Conservation (phyloP, 192 early-diverging fungal genomes). For the Chytriomyces sp. region DNA sequence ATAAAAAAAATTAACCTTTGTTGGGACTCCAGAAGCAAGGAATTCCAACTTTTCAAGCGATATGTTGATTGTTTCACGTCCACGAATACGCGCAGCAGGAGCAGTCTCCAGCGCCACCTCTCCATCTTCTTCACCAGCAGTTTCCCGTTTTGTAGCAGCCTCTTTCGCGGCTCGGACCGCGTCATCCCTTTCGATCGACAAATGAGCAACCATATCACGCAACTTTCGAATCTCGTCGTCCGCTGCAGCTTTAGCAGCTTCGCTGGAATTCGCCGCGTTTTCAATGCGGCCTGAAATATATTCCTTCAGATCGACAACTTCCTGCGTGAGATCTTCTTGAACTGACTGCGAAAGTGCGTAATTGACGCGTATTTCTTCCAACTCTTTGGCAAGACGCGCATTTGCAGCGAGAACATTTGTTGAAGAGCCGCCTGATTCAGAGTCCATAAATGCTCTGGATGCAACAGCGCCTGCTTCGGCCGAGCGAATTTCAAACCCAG, state of each 20-base stretch:
- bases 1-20: constrained; percentile 4
- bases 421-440: constrained; percentile 15
- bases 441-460: too few species aligned
- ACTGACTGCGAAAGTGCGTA: constrained; percentile 4
- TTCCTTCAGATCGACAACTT: constrained; percentile 41
- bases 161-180: constrained; percentile 2
- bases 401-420: not conserved
- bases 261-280: constrained; percentile 23
- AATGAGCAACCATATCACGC: constrained; percentile 13
- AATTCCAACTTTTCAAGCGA: constrained; percentile 6
- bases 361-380: constrained; percentile 8
- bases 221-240: constrained; percentile 24
- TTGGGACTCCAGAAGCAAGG: not conserved
- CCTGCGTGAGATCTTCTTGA: constrained; percentile 20
- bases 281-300: constrained; percentile 13
- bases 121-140: constrained; percentile 35
- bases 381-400: constrained; percentile 8
- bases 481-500: not conserved
- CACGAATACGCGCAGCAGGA: not conserved
- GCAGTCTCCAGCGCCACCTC: not conserved
- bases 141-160: constrained; percentile 33
- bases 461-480: not conserved
- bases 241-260: not conserved
- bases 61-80: not conserved
- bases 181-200: constrained; percentile 27